These are phyloP conservation scores for Ambrosiella beaveri DNA, from an alignment of 2,329 filamentous ascomycete genomes.

Conservation along the genomic window DNA sequence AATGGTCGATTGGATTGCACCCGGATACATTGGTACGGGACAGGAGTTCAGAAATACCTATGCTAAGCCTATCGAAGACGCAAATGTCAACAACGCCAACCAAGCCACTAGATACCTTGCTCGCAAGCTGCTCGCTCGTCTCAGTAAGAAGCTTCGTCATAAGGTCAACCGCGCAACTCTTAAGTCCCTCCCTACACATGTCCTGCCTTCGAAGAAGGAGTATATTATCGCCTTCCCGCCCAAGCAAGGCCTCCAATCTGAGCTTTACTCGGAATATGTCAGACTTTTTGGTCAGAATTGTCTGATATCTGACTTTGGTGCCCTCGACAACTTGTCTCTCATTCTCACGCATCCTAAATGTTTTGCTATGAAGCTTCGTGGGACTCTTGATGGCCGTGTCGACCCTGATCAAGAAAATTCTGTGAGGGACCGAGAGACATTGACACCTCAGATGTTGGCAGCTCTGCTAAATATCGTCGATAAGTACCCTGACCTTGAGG, in stretches of 20 bases:
- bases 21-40: constrained; percentile 53
- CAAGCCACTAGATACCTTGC: constrained; percentile 36
- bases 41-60: constrained; percentile 55
- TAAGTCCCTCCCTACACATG: constrained; percentile 38
- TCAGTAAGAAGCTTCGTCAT: constrained; percentile 55
- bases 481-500: constrained; percentile 6
- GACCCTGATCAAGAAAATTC: not conserved
- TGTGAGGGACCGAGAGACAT: constrained; percentile 3
- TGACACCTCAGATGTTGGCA: constrained; percentile 1
- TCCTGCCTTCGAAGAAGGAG: constrained; percentile 60
- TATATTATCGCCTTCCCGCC: constrained; percentile 57
- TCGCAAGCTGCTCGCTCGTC: constrained; percentile 48
- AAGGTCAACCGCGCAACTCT: constrained; percentile 66
- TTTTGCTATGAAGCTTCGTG: constrained; percentile 23
- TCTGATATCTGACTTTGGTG: constrained; percentile 19
- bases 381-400: not conserved
- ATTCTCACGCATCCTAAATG: constrained; percentile 36
- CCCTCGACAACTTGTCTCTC: constrained; percentile 24
- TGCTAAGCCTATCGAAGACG: constrained; percentile 53
- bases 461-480: constrained; percentile 4
- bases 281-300: constrained; percentile 3
- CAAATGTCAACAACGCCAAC: constrained; percentile 50
- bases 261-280: constrained; percentile 40
- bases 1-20: constrained; percentile 80
- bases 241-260: constrained; percentile 45